A percentile compares a stretch with the other conserved stretches of the same genome.
phyloP scores from a whole-genome alignment of 148 eudicot genomes.

The Cornus kousa region DNA sequence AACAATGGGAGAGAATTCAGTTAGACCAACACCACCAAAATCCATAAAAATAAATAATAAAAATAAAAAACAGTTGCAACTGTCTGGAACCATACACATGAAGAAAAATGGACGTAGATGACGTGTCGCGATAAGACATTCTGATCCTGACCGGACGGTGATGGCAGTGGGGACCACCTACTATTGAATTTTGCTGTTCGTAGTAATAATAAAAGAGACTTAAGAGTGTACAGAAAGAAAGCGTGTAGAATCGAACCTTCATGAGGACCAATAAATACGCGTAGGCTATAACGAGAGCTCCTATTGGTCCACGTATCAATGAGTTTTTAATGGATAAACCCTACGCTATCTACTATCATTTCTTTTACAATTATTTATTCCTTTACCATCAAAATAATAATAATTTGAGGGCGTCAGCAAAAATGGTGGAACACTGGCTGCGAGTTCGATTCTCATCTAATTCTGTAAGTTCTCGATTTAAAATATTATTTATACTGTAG shows the following conservation, averaged over 20 bases:
- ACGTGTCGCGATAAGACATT: conserved; percentile 16
- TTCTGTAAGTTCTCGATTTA: too few relatives aligned
- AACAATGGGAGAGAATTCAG: too few relatives aligned
- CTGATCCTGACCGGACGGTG: neutral
- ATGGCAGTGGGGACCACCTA: neutral
- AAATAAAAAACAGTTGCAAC: too few relatives aligned
- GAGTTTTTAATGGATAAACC: neutral
- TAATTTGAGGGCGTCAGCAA: too few relatives aligned
- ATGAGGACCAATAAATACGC: neutral
- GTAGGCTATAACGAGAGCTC: neutral
- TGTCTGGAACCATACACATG: neutral
- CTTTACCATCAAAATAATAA: neutral
- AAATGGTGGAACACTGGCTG: too few relatives aligned
- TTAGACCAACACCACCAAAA: too few relatives aligned
- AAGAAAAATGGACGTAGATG: neutral
- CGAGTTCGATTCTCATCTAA: too few relatives aligned
- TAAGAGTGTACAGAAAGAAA: neutral
- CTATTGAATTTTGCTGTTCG: neutral
- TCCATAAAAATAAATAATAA: too few relatives aligned
- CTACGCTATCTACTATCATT: neutral
- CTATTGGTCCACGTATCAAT: conserved; percentile 4
- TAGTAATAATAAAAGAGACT: neutral
- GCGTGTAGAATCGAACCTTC: neutral
- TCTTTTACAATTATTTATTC: neutral
- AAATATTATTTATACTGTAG: too few relatives aligned